Conservation (phyloP, 805 yeast genomes). For the Blastobotrys terrestris region DNA sequence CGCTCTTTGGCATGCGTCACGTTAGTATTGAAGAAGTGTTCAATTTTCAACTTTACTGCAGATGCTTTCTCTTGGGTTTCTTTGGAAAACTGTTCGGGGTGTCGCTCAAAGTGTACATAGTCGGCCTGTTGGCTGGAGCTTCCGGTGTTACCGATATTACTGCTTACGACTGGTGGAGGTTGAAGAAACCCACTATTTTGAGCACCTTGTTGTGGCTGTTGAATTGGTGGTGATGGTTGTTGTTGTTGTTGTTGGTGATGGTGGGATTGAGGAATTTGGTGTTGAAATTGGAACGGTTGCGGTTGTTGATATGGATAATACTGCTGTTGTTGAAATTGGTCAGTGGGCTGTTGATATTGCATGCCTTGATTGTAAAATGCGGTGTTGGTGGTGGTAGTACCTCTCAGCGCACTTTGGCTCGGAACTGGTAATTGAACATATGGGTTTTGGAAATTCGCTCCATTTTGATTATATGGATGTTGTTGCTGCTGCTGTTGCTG, state of each 20-base stretch:
- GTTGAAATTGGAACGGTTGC: not conserved
- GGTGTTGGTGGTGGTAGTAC: not conserved
- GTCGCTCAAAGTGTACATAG: slow-evolving; percentile 71
- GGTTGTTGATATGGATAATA: no score
- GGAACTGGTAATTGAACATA: not conserved
- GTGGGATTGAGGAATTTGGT: not conserved
- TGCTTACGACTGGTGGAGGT: slow-evolving; percentile 14
- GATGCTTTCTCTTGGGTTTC: slow-evolving; percentile 77
- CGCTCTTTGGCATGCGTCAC: slow-evolving; percentile 92
- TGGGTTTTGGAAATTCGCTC: not conserved
- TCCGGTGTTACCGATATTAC: slow-evolving; percentile 27
- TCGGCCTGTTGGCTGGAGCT: slow-evolving; percentile 30
- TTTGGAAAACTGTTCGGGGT: slow-evolving; percentile 72
- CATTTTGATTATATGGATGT: not conserved
- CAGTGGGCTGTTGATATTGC: not conserved
- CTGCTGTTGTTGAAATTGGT: not conserved
- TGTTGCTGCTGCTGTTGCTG: slow-evolving; percentile 3
- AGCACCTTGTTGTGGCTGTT: slow-evolving; percentile 10
- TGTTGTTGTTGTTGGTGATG: no score
- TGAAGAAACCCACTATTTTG: slow-evolving; percentile 11
- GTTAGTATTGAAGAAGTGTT: slow-evolving; percentile 77
- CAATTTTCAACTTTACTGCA: slow-evolving; percentile 72
- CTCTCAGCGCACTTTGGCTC: not conserved
- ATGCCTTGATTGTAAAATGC: not conserved
- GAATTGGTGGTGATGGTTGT: slow-evolving; percentile 7